Conservation (phyloP, 1,284 basidiomycete species). For the Leccinum pachyderme region DNA sequence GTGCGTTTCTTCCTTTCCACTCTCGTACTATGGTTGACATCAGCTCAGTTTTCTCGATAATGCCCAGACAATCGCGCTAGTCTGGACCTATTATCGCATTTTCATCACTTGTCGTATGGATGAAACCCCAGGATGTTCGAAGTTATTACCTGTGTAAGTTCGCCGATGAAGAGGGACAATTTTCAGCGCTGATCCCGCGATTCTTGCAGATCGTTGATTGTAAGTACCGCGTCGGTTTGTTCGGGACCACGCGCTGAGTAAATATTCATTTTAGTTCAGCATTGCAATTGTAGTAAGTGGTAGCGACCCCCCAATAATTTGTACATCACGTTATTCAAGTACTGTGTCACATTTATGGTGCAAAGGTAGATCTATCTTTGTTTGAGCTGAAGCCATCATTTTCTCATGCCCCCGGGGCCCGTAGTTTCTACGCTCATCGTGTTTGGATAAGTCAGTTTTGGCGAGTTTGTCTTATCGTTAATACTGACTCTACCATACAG, state of each 20-base stretch:
- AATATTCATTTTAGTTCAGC: not conserved
- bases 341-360: conserved; percentile 15
- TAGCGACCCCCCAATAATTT: not conserved
- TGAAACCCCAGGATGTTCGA: not conserved
- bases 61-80: conserved; percentile 1
- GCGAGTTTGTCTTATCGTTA: not conserved
- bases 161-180: not conserved
- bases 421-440: conserved; percentile 28
- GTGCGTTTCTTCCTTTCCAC: conserved; percentile 1
- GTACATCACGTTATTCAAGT: conserved; percentile 10
- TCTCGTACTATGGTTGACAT: conserved; percentile 3
- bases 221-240: not conserved
- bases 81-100: not conserved
- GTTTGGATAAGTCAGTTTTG: conserved; percentile 27
- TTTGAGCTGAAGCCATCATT: not conserved
- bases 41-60: conserved; percentile 10
- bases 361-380: conserved; percentile 11
- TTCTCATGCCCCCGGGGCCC: conserved; percentile 10
- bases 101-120: conserved; percentile 11
- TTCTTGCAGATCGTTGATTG: conserved; percentile 3
- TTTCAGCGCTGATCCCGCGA: not conserved
- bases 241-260: not conserved
- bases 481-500: conserved; percentile 7
- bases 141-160: conserved; percentile 15
- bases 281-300: conserved; percentile 5